Evolutionary conservation across 495 filamentous ascomycete species (phyloP).

Genomic region (Acidiella bohemica): DNA sequence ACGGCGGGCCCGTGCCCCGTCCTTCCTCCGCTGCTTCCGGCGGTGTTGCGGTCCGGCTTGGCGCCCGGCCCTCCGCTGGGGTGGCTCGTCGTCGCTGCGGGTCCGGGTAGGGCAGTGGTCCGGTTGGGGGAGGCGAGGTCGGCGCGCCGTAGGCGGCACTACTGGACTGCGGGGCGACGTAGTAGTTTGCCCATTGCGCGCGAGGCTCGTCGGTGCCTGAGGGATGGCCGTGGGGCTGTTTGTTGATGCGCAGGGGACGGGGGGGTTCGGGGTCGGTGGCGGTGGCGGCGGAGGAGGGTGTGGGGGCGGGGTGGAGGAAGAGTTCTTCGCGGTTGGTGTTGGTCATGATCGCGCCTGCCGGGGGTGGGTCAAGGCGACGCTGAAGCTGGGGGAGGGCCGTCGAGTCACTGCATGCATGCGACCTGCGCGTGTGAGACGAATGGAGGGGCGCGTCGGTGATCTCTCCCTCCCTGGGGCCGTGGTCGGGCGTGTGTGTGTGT

Average conservation of each 20-base stretch:
- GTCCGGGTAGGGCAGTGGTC: slow-evolving; percentile 14
- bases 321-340: slow-evolving; percentile 14
- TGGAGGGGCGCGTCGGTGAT: too few species aligned
- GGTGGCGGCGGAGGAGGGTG: too few species aligned
- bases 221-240: slow-evolving; percentile 1
- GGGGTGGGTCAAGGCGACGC: too few species aligned
- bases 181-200: slow-evolving; percentile 19
- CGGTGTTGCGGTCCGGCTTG: slow-evolving; percentile 10
- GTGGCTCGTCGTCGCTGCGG: slow-evolving; percentile 1
- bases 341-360: slow-evolving; percentile 1
- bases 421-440: too few species aligned
- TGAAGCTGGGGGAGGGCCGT: too few species aligned
- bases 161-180: slow-evolving; percentile 10
- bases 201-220: background rate
- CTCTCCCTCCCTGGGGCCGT: too few species aligned
- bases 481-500: too few species aligned
- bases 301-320: slow-evolving; percentile 4
- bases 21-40: slow-evolving; percentile 12
- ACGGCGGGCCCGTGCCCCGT: background rate
- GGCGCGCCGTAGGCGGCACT: slow-evolving; percentile 9
- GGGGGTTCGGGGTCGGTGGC: slow-evolving; percentile 5
- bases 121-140: slow-evolving; percentile 10
- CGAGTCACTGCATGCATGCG: too few species aligned
- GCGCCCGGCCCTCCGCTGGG: background rate
- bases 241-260: slow-evolving; percentile 15